phyloP scores from a whole-genome alignment of 129 eudicot genomes.

The Apium graveolens region DNA sequence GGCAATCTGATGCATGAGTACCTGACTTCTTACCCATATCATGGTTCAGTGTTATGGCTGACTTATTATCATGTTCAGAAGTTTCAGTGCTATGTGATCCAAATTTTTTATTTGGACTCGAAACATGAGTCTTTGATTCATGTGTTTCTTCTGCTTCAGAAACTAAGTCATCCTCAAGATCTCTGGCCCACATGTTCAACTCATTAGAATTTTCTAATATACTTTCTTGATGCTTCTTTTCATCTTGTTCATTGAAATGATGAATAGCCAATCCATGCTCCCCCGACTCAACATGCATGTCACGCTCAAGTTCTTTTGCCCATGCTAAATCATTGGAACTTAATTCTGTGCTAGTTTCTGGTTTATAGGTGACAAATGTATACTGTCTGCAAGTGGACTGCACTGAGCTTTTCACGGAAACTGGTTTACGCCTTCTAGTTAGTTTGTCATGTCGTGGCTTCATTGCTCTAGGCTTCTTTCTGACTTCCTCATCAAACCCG shows the following conservation, averaged over 20 bases:
- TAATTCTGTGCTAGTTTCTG: neutral
- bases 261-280: neutral
- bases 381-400: neutral
- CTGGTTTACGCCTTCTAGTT: neutral
- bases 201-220: neutral
- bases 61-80: neutral
- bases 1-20: conserved; percentile 15
- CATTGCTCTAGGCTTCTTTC: conserved; percentile 2
- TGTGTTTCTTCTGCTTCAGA: neutral
- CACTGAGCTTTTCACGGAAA: conserved; percentile 1
- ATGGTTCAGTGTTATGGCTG: neutral
- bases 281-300: neutral
- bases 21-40: neutral
- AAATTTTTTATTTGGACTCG: neutral
- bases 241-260: neutral
- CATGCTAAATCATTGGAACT: neutral
- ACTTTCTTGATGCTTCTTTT: neutral
- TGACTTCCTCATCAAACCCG: conserved; percentile 5
- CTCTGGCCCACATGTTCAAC: conserved; percentile 8
- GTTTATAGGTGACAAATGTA: neutral
- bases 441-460: neutral
- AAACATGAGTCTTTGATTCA: neutral
- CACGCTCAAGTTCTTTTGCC: conserved; percentile 7
- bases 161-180: conserved; percentile 7
- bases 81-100: neutral